Evolutionary conservation across 2,329 filamentous ascomycete genomes (phyloP), one percentile per base, ranked within the genome.

Genomic region (Pseudocercospora crystallina): DNA sequence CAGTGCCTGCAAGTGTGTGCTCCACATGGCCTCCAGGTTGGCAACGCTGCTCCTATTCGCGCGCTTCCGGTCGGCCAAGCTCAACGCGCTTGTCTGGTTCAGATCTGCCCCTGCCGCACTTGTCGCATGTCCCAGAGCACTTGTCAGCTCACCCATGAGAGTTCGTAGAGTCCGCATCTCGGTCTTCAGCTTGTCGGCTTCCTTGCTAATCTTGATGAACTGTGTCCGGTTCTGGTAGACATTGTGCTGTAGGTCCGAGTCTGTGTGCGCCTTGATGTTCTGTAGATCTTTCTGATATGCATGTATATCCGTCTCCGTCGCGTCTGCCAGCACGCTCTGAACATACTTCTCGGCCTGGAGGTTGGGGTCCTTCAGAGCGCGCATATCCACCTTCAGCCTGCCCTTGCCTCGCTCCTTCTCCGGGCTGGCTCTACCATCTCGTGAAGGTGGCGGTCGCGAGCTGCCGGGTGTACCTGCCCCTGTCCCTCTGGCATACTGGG

Each of bases 191-290:
- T 96, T 96, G 72, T 99, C 94, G 2, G 95, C 94, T 74, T 99
- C 94, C 72, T 97, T 96, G 69, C 91, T 96, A 71, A 99, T 97
- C 72, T 95, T 95, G 77, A 99, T 97, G 67, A 99, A 99, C 65
- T 97, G 94, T 0, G 90, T 95, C 42, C 94, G 85, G 71, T 99
- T 99, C 70, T 96, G 91, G 72, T 95, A 92, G 43, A 99, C 87
- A 71, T 91, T 97, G 66, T 95, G 89, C 71, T 97, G 92, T 15
- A 99, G 78, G 62, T 97, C 91, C 42, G 84, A 80, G 5, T 87
- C 86, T 8, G 90, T 90, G 49, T 88, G 83, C 59, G 81, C 80
- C 71, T 92, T 92, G 49, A 94, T 78, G 62, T 86, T 86, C 58
- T 84, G 84, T 37, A 96, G 76, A 15, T 84, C 84, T 43, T 81